A percentile compares a stretch with the other conserved stretches of the same genome.
Conservation (phyloP, 352 stramenopile genomes). For the Pythium vanterpoolii region DNA sequence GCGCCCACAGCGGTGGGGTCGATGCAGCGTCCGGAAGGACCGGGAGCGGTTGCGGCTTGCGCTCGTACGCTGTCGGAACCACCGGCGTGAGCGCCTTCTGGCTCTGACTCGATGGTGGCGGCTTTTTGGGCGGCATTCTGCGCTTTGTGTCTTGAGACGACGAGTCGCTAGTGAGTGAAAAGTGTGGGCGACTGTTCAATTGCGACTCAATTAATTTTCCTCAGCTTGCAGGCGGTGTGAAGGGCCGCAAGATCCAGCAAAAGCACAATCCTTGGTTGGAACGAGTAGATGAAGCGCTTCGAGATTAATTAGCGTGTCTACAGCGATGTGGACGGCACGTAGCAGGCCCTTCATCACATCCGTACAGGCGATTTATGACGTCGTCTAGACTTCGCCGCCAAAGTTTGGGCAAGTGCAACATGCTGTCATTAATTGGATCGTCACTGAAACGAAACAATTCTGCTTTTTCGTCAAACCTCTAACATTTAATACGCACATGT, state of each 20-base stretch:
- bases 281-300: not conserved
- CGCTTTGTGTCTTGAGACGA: not conserved
- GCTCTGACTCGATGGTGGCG: slow-evolving; percentile 24
- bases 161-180: not conserved
- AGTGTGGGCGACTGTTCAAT: slow-evolving; percentile 9
- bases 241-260: not conserved
- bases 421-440: slow-evolving; percentile 15
- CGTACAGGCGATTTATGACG: too few species aligned
- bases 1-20: slow-evolving; percentile 42
- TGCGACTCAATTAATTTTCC: not conserved
- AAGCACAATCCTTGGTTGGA: not conserved
- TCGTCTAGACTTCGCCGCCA: too few species aligned
- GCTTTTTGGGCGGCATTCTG: slow-evolving; percentile 48
- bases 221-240: not conserved
- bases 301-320: too few species aligned
- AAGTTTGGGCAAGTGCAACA: slow-evolving; percentile 13
- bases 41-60: slow-evolving; percentile 26
- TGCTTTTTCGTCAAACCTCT: not conserved
- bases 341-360: too few species aligned
- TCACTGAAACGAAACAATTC: slow-evolving; percentile 3
- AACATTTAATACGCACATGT: slow-evolving; percentile 11
- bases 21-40: slow-evolving; percentile 29
- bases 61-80: slow-evolving; percentile 7
- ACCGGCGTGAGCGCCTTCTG: slow-evolving; percentile 11
- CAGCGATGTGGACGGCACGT: too few species aligned